phyloP scores from a whole-genome alignment of 208 protist species.

The Leishmania martiniquensis region DNA sequence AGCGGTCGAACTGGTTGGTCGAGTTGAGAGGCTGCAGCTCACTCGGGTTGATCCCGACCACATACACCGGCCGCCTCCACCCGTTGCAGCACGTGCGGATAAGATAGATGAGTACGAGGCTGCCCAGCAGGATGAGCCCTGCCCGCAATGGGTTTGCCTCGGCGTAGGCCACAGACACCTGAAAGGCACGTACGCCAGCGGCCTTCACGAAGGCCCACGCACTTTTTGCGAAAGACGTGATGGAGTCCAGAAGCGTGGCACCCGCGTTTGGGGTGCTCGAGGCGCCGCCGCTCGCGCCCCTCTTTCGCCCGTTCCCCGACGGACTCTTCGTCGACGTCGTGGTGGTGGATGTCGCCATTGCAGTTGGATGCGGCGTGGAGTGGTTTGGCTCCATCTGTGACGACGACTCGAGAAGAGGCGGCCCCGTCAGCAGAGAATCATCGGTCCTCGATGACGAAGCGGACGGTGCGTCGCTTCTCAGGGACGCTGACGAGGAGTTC shows the following conservation, averaged over 20 bases:
- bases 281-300: not conserved
- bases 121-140: slow-evolving; percentile 8
- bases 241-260: not conserved
- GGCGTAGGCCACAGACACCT: not conserved
- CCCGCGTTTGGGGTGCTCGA: not conserved
- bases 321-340: slow-evolving; percentile 10
- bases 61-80: slow-evolving; percentile 42
- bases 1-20: slow-evolving; percentile 15
- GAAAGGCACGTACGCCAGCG: not conserved
- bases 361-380: not conserved
- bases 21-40: slow-evolving; percentile 47
- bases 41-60: slow-evolving; percentile 44
- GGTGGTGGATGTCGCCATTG: not conserved
- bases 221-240: not conserved
- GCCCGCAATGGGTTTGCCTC: slow-evolving; percentile 11
- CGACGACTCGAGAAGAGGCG: not conserved
- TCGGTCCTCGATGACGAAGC: not conserved
- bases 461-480: not conserved
- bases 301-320: slow-evolving; percentile 3
- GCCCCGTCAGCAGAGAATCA: not conserved
- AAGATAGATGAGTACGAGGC: slow-evolving; percentile 21
- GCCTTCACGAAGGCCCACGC: slow-evolving; percentile 6
- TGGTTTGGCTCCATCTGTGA: not conserved
- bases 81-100: slow-evolving; percentile 24
- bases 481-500: not conserved